Evolutionary conservation across 2,329 filamentous ascomycete species (phyloP).

Genomic region (Talaromyces pinophilus): DNA sequence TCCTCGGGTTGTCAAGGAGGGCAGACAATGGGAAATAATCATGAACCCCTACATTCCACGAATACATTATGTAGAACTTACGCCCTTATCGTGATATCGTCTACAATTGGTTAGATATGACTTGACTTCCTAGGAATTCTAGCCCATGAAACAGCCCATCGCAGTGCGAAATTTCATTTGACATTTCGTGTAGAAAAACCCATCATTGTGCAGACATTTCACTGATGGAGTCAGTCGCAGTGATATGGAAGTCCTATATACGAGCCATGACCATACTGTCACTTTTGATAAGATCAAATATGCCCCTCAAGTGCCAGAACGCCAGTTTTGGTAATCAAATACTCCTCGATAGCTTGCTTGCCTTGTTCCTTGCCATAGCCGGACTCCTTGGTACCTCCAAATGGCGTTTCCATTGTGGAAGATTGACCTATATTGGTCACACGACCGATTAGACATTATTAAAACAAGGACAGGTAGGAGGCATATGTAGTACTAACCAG

Average conservation of each 20-base stretch:
- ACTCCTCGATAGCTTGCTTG: constrained; percentile 41
- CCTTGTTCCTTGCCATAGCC: constrained; percentile 69
- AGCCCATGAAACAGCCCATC: neutral
- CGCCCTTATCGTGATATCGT: neutral
- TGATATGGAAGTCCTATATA: neutral
- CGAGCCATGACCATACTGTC: neutral
- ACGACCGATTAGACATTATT: constrained; percentile 17
- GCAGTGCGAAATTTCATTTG: neutral
- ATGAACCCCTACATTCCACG: constrained; percentile 2
- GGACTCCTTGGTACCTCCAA: constrained; percentile 68
- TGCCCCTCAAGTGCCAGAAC: constrained; percentile 43
- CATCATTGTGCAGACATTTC: neutral
- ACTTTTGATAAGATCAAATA: neutral
- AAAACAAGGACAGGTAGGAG: neutral
- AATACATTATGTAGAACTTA: neutral
- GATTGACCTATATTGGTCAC: constrained; percentile 52
- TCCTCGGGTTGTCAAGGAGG: neutral
- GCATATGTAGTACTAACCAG: constrained; percentile 41
- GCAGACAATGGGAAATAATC: neutral
- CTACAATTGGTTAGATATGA: neutral
- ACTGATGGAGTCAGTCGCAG: neutral
- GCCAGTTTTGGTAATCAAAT: constrained; percentile 48
- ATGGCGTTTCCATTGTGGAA: constrained; percentile 67
- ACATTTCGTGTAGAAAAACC: too few relatives aligned
- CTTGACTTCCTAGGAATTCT: neutral